phyloP scores from a whole-genome alignment of 768 basidiomycete species.

The Scleroderma citrinum region DNA sequence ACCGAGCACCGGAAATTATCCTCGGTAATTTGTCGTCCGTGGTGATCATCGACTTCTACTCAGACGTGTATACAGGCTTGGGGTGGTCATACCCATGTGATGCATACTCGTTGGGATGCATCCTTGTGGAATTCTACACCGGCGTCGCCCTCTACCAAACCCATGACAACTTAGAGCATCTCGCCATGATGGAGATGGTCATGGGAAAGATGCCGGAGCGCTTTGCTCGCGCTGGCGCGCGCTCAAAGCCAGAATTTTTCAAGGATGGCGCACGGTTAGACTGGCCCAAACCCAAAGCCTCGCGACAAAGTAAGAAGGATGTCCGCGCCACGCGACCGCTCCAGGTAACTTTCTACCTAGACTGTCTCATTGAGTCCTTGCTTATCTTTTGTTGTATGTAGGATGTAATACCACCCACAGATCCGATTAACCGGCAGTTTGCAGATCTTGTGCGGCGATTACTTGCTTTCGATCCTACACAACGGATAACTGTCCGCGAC shows the following conservation, averaged over 20 bases:
- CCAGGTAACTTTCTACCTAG: conserved; percentile 44
- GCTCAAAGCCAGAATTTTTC: conserved; percentile 91
- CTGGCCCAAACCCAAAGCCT: conserved; percentile 87
- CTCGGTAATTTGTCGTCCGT: conserved; percentile 59
- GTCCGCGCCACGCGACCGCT: conserved; percentile 80
- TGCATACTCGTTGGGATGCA: conserved; percentile 97
- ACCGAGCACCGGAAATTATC: conserved; percentile 98
- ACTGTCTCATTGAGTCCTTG: not conserved
- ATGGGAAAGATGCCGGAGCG: conserved; percentile 97
- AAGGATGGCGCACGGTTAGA: conserved; percentile 80
- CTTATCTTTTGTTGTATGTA: conserved; percentile 24
- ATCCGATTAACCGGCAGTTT: conserved; percentile 73
- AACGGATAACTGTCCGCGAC: conserved; percentile 82
- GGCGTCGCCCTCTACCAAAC: conserved; percentile 99
- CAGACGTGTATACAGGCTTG: conserved; percentile 52
- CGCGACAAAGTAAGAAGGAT: conserved; percentile 89
- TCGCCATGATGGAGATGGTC: conserved; percentile 99
- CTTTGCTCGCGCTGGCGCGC: conserved; percentile 67
- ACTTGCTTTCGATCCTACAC: conserved; percentile 84
- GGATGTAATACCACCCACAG: conserved; percentile 81
- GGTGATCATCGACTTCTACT: conserved; percentile 4
- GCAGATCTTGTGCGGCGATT: conserved; percentile 83
- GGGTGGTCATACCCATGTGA: conserved; percentile 99
- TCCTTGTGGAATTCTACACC: conserved; percentile 97
- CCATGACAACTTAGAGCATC: conserved; percentile 97